Evolutionary conservation across 2,329 filamentous ascomycete species (phyloP), one percentile per base, ranked within the genome.

Genomic region (Xylariaceae sp.): DNA sequence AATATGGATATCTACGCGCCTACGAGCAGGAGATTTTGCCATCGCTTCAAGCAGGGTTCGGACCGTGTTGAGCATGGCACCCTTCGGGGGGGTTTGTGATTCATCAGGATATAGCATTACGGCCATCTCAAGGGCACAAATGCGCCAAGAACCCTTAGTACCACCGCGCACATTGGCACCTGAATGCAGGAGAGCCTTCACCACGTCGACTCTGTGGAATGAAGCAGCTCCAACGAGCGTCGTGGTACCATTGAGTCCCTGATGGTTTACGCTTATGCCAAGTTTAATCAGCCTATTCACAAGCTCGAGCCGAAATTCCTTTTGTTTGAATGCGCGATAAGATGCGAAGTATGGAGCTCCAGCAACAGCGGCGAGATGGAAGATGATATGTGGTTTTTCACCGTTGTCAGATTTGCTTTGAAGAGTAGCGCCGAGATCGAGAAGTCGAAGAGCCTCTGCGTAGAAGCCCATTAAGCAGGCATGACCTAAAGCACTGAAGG

Each of bases 361-460:
- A 2, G 46, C 56, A 26, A 47, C 53, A 19, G 56, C 53, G 7
- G 21, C 43, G 19, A 55, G 41, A 49, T 44, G 39, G 36, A 22
- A 29, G 19, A 30, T 55, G 42, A 40, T 3, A 19, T 29, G 30
- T 10, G 4, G 3, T 16, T 10, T 9, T 39, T 21, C 7, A 29
- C 21, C 2, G 7, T 2, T 36, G 37, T 4, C 39, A 36, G 5
- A 15, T 18, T 18, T 18, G 2, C 10, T 55, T 30, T 51, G 16
- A 22, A 36, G 34, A n/a, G 53, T 56, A 12, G 48, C 57, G 13
- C 60, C 61, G 19, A 62, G 50, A 39, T 63, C 57, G n/a, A 62
- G 57, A 21, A 64, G 43, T 16, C 57, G 51, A 41, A 61, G 44
- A 36, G 61, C 61, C 42, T 63, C 62, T 15, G 29, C 43, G 43